A percentile compares a stretch with the other conserved stretches of the same genome.
These are phyloP conservation scores for Cladochytrium replicatum DNA, from an alignment of 192 early-diverging fungal species.

Conservation along the genomic window DNA sequence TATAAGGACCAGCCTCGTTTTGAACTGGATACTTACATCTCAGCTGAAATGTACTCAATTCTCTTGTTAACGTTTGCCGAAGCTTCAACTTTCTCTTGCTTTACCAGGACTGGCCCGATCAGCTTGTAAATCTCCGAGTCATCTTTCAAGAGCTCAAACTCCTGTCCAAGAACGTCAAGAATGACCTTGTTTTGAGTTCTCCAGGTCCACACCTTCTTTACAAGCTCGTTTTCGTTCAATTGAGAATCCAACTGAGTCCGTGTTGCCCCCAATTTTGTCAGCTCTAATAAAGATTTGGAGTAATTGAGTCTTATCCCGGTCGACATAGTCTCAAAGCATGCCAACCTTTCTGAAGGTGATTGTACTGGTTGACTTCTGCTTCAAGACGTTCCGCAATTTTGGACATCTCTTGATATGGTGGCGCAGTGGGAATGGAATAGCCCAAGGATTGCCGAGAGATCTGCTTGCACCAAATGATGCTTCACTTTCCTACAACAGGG, in stretches of 20 bases:
- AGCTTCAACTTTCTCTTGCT: constrained; percentile 83
- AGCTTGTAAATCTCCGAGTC: constrained; percentile 89
- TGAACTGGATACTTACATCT: constrained; percentile 89
- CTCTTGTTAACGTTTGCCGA: constrained; percentile 87
- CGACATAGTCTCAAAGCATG: too few species aligned
- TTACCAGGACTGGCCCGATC: constrained; percentile 90
- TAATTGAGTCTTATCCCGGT: too few species aligned
- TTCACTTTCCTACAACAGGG: too few species aligned
- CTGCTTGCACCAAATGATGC: too few species aligned
- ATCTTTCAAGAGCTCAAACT: constrained; percentile 75
- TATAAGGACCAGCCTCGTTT: too few species aligned
- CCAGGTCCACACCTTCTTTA: constrained; percentile 75
- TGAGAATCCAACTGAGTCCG: constrained; percentile 88
- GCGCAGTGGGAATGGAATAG: too few species aligned
- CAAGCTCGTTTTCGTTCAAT: constrained; percentile 89
- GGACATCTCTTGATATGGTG: too few species aligned
- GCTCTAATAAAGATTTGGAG: too few species aligned
- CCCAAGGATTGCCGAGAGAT: too few species aligned
- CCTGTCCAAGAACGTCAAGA: too few species aligned
- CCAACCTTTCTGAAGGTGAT: constrained; percentile 61
- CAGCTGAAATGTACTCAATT: constrained; percentile 75
- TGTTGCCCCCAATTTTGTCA: constrained; percentile 57
- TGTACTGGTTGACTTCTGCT: constrained; percentile 58
- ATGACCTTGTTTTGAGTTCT: too few species aligned
- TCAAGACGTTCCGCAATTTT: too few species aligned